phyloP scores from a whole-genome alignment of 331 rosid species.

The Acacia concinna region DNA sequence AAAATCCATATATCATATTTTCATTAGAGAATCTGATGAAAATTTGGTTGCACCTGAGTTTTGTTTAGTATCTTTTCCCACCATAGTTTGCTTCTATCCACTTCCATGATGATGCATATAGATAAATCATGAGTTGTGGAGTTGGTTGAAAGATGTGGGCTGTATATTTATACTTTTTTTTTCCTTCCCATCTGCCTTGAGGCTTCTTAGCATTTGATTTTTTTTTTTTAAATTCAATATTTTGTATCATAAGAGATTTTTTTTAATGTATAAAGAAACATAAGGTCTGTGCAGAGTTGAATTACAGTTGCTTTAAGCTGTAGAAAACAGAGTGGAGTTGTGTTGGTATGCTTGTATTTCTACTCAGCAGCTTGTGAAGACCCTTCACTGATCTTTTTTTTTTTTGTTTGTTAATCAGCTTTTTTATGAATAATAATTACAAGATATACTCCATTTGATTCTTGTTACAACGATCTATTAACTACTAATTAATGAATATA shows the following conservation, averaged over 20 bases:
- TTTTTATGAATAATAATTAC: neutral
- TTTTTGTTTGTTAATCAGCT: neutral
- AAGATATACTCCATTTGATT: neutral
- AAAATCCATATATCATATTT: neutral
- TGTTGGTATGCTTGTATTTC: neutral
- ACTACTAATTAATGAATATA: neutral
- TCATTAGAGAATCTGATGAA: neutral
- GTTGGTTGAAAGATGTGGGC: neutral
- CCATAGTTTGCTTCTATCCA: neutral
- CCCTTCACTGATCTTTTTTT: neutral
- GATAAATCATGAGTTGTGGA: slow-evolving; percentile 8
- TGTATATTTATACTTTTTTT: slow-evolving; percentile 19
- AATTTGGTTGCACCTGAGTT: neutral
- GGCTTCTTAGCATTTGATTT: slow-evolving; percentile 26
- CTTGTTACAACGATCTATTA: neutral
- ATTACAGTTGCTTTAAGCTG: slow-evolving; percentile 19
- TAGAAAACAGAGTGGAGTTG: neutral
- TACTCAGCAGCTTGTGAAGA: neutral
- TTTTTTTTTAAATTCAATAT: slow-evolving; percentile 8
- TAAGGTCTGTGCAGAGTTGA: slow-evolving; percentile 34
- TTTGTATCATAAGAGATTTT: slow-evolving; percentile 25
- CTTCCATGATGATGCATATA: slow-evolving; percentile 10
- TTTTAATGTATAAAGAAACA: slow-evolving; percentile 36
- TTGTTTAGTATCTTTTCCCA: neutral
- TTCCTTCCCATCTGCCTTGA: neutral